Percentiles rank a stretch among this genome's conserved stretches.
Conservation (phyloP, 352 stramenopile genomes). For the Phytophthora cactorum region DNA sequence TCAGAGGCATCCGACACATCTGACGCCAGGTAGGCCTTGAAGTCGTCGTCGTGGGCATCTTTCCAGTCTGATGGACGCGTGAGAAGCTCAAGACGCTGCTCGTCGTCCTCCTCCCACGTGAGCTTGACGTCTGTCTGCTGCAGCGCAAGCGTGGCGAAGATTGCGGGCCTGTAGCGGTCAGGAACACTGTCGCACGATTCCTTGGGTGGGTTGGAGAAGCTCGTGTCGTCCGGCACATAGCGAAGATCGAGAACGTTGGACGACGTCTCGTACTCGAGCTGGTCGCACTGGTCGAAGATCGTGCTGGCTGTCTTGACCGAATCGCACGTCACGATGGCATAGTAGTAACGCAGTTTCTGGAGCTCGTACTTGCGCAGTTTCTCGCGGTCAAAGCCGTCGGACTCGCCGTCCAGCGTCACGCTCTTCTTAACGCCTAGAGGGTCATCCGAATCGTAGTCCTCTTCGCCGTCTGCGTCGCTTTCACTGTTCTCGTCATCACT, state of each 20-base stretch:
- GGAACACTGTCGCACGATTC: constrained; percentile 84
- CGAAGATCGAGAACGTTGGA: constrained; percentile 95
- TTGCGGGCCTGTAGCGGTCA: constrained; percentile 94
- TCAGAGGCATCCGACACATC: constrained; percentile 72
- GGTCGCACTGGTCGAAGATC: constrained; percentile 96
- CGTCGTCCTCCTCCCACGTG: constrained; percentile 96
- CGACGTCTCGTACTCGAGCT: constrained; percentile 98
- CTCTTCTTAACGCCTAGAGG: constrained; percentile 72
- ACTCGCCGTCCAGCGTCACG: constrained; percentile 55
- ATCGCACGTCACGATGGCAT: constrained; percentile 96
- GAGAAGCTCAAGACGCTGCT: constrained; percentile 88
- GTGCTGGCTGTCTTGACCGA: constrained; percentile 89
- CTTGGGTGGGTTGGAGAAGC: constrained; percentile 90
- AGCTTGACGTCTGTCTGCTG: constrained; percentile 94
- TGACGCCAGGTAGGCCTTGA: constrained; percentile 94
- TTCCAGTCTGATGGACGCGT: constrained; percentile 82
- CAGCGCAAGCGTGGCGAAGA: constrained; percentile 94
- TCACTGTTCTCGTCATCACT: constrained; percentile 35
- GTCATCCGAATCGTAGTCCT: constrained; percentile 76
- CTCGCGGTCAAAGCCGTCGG: constrained; percentile 92
- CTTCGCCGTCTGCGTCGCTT: constrained; percentile 42
- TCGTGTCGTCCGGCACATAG: constrained; percentile 93
- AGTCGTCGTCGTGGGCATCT: constrained; percentile 91
- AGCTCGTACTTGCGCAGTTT: constrained; percentile 97
- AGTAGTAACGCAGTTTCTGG: constrained; percentile 98